Base-by-base conservation (phyloP, 805 yeast species). In the Torulaspora quercuum region DNA sequence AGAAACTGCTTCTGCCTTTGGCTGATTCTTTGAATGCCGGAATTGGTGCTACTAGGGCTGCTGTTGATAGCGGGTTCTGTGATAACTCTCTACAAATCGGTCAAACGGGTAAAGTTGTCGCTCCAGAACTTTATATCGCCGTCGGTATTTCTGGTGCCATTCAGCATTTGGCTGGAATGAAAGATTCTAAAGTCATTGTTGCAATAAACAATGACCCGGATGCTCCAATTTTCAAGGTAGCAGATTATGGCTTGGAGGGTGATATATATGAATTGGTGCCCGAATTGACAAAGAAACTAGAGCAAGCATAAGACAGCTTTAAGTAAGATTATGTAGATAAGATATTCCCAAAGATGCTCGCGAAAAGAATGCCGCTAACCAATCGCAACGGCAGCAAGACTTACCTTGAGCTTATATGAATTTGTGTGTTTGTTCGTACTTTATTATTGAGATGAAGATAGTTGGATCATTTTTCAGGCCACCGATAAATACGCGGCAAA, bases 151-250 rank as follows among this genome's bases (percentile, higher is more conserved):
- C 95, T 13, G 98, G 98, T 45, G 98, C 98, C 20, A 90, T 90
- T 55, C 98, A 90, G 68, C 98, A 90, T 66, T 69, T 92, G 55
- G 98, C 98, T 1, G 98, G 98, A 48, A 90, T 90, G 97, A 90
- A 89, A 65, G 97, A 90, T 59, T 76, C 96, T 27, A 90, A 88
- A 68, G 78, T 80, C 22, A 87, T 90, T 61, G 97, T 88, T 20
- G 95, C 96, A 25, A 85, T 90, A 44, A 90, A 90, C 67, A 90
- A 86, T 65, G 96, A 89, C 62, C 85, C 83, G 38, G 97, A 90
- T 44, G 88, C 95, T 7, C 94, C 98, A 2, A 87, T 90, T 33
- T 89, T 87, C 71, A 86, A 83, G 50, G 77, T 82, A 35, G 92
- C 97, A 11, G 97, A 92, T 63, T 68, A 81, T 42, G 94, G 95